Evolutionary conservation across 257 asterid genomes (phyloP).

Genomic region (Solanum arcanum): DNA sequence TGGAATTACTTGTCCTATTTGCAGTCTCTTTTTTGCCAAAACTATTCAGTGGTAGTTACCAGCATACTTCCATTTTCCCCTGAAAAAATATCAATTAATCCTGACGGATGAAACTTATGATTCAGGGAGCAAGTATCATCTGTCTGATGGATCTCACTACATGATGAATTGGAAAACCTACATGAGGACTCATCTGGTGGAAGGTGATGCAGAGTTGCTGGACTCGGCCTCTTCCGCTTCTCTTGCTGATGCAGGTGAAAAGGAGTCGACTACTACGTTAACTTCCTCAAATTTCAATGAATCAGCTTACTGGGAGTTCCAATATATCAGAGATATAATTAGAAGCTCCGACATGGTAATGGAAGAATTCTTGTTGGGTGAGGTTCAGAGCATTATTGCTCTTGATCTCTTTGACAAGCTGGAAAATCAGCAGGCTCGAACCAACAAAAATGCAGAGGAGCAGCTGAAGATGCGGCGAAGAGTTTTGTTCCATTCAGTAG

Average conservation of each 20-base stretch:
- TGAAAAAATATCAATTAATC: not conserved
- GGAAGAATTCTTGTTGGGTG: slow-evolving; percentile 57
- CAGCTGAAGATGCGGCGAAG: slow-evolving; percentile 37
- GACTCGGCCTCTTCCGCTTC: slow-evolving; percentile 75
- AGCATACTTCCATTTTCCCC: not conserved
- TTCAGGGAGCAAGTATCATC: slow-evolving; percentile 34
- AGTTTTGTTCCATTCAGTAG: slow-evolving; percentile 56
- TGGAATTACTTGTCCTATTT: not conserved
- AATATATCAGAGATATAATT: slow-evolving; percentile 42
- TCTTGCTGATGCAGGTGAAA: slow-evolving; percentile 26
- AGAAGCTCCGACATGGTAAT: slow-evolving; percentile 23
- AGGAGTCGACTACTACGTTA: slow-evolving; percentile 21
- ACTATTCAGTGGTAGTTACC: not conserved
- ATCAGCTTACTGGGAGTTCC: slow-evolving; percentile 52
- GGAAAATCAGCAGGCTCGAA: slow-evolving; percentile 37
- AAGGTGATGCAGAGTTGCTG: slow-evolving; percentile 48
- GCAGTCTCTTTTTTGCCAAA: not conserved
- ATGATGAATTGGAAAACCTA: slow-evolving; percentile 35
- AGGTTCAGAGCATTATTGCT: slow-evolving; percentile 39
- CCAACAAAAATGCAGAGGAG: slow-evolving; percentile 31
- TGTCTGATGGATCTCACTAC: slow-evolving; percentile 35
- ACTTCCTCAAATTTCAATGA: slow-evolving; percentile 21
- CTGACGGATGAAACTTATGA: not conserved
- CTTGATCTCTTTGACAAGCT: slow-evolving; percentile 46
- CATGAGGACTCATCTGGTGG: slow-evolving; percentile 21